Conservation (phyloP, 2,329 filamentous ascomycete species). For the Colletotrichum agaves region DNA sequence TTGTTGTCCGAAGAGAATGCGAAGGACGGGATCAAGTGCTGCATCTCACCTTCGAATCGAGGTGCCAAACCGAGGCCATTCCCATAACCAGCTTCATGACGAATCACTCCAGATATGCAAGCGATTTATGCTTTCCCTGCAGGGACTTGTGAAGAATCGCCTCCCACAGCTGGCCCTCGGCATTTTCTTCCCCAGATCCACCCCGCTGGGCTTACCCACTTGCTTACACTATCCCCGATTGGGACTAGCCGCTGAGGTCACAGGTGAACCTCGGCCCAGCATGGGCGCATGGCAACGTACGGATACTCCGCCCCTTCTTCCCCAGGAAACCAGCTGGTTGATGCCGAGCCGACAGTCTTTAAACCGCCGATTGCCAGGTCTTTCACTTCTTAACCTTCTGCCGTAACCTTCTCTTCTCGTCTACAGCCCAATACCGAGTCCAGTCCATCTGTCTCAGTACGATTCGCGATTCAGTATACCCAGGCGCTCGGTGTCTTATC, state of each 20-base stretch:
- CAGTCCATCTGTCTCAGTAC: conserved; percentile 37
- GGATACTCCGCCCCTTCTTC: conserved; percentile 37
- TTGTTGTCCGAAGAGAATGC: conserved; percentile 8
- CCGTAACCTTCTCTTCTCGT: conserved; percentile 14
- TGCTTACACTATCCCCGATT: not conserved
- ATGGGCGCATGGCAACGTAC: conserved; percentile 34
- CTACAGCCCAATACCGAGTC: not conserved
- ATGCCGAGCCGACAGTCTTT: conserved; percentile 32
- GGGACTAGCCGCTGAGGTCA: conserved; percentile 28
- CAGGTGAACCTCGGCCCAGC: conserved; percentile 39
- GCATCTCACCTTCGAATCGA: not conserved
- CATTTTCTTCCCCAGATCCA: conserved; percentile 39
- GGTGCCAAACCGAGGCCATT: not conserved
- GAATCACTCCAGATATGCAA: conserved; percentile 2
- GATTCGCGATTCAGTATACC: conserved; percentile 32
- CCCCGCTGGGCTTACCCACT: conserved; percentile 18
- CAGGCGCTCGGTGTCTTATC: not conserved
- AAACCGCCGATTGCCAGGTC: conserved; percentile 29
- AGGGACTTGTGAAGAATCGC: conserved; percentile 19
- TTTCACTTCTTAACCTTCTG: not conserved
- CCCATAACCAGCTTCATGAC: not conserved
- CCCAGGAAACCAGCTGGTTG: conserved; percentile 29
- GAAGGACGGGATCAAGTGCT: not conserved
- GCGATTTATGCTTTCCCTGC: conserved; percentile 21
- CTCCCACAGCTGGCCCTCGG: conserved; percentile 33